Percentiles rank a stretch among this genome's conserved stretches.
Conservation (phyloP, 2,329 filamentous ascomycete genomes). For the Sodiomyces alkalinus region DNA sequence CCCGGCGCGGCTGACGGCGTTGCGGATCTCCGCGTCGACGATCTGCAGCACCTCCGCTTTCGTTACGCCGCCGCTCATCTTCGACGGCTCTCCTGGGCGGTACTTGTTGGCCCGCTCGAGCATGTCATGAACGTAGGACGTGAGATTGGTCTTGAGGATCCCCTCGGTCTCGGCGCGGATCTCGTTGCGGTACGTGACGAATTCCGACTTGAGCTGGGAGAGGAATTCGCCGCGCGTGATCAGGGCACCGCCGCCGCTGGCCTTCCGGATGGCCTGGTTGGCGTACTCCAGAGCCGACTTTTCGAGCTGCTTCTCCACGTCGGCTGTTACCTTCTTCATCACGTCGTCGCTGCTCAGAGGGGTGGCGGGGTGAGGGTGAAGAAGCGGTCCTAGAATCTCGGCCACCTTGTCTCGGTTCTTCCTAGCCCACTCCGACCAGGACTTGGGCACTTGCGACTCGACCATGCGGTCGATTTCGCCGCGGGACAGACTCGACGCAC, state of each 20-base stretch:
- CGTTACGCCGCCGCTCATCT: slow-evolving; percentile 22
- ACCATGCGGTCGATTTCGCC: slow-evolving; percentile 14
- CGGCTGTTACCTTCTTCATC: slow-evolving; percentile 13
- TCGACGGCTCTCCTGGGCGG: too few species aligned
- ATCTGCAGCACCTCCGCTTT: slow-evolving; percentile 24
- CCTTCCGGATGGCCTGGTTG: slow-evolving; percentile 5
- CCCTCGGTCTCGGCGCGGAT: slow-evolving; percentile 11
- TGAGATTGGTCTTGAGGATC: neutral
- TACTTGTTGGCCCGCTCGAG: slow-evolving; percentile 18
- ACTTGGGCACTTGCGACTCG: slow-evolving; percentile 17
- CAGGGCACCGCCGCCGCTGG: slow-evolving; percentile 18
- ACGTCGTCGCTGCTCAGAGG: slow-evolving; percentile 10
- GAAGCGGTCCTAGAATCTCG: slow-evolving; percentile 7
- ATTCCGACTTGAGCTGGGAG: slow-evolving; percentile 22
- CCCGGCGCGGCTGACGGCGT: slow-evolving; percentile 27
- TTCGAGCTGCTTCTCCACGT: slow-evolving; percentile 20
- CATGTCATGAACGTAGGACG: too few species aligned
- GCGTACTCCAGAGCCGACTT: slow-evolving; percentile 20
- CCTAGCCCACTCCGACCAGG: slow-evolving; percentile 37
- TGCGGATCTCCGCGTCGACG: slow-evolving; percentile 24
- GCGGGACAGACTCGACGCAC: slow-evolving; percentile 12
- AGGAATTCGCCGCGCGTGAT: slow-evolving; percentile 35
- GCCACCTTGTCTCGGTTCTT: slow-evolving; percentile 28
- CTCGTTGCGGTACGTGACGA: slow-evolving; percentile 20
- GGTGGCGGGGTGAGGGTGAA: neutral